Percentiles rank a stretch among this genome's conserved stretches.
Conservation (phyloP, 257 asterid species). For the Lavandula angustifolia region DNA sequence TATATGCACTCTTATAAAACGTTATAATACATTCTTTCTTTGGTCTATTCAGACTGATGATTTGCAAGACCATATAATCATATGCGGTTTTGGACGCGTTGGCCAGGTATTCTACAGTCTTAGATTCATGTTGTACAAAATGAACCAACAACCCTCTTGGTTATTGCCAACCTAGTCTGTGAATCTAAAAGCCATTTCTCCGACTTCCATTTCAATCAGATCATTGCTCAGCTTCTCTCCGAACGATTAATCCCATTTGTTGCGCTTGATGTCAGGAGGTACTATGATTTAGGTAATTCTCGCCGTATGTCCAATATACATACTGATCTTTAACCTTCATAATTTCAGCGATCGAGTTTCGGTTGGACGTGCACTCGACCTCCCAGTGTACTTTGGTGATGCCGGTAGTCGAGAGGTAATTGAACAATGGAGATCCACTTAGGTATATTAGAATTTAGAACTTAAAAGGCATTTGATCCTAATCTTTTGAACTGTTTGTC, state of each 20-base stretch:
- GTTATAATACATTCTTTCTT: constrained; percentile 28
- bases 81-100: constrained; percentile 99
- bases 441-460: not conserved
- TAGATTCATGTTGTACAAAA: constrained; percentile 13
- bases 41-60: constrained; percentile 81
- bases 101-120: constrained; percentile 73
- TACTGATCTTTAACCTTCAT: constrained; percentile 24
- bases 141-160: not conserved
- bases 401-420: constrained; percentile 99
- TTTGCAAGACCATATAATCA: constrained; percentile 95
- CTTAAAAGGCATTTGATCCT: constrained; percentile 18
- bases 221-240: constrained; percentile 99
- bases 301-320: constrained; percentile 7
- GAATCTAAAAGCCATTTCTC: not conserved
- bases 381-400: constrained; percentile 99
- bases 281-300: constrained; percentile 17
- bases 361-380: constrained; percentile 96
- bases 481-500: constrained; percentile 32
- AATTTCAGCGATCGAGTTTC: constrained; percentile 88
- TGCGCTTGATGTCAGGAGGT: constrained; percentile 99
- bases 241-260: constrained; percentile 98
- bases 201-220: constrained; percentile 48
- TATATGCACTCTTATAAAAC: constrained; percentile 17
- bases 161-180: constrained; percentile 17
- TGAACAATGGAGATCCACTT: constrained; percentile 26